phyloP scores from a whole-genome alignment of 305 asterid species.

The Fraxinus dipetala region DNA sequence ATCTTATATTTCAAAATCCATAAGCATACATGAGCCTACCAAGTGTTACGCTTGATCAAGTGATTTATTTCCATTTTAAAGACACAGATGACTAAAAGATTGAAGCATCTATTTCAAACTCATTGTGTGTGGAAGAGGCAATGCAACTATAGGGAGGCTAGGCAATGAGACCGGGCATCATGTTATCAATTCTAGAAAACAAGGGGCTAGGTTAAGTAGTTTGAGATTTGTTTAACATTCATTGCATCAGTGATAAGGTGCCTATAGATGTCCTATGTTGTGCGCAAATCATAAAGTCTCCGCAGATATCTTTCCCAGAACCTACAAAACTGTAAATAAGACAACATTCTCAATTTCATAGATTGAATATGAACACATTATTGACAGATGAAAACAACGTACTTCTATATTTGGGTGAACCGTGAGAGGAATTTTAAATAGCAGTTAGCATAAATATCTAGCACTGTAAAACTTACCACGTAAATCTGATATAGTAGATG shows the following conservation, averaged over 20 bases:
- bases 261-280: not conserved
- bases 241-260: not conserved
- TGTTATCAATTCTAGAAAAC: not conserved
- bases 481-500: constrained; percentile 85
- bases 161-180: not conserved
- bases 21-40: not conserved
- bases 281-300: not conserved
- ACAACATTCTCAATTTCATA: not conserved
- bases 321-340: not conserved
- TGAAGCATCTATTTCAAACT: not conserved
- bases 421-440: constrained; percentile 8
- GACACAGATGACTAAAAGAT: not conserved
- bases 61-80: not conserved
- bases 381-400: not conserved
- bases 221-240: not conserved
- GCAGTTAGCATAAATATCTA: constrained; percentile 7
- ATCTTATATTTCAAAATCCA: not conserved
- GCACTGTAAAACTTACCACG: constrained; percentile 59
- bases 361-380: not conserved
- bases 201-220: not conserved
- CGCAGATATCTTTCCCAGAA: not conserved
- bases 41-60: not conserved
- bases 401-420: not conserved
- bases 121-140: not conserved
- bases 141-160: not conserved